Evolutionary conservation across 305 asterid species (phyloP), one percentile per base, ranked within the genome.

Genomic region (Fraxinus nigra): DNA sequence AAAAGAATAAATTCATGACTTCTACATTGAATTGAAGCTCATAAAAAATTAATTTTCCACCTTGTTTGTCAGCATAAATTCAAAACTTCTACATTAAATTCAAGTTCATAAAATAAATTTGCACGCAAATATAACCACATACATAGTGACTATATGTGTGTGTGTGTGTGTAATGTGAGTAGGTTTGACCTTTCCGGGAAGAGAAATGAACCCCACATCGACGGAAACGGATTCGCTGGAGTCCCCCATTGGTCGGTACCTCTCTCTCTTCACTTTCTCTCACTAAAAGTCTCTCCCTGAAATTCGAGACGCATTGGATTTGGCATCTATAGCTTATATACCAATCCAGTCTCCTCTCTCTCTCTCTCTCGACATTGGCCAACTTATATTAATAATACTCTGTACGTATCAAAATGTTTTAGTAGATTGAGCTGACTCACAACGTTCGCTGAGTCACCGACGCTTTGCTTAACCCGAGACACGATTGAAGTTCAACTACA

Each of bases 171-270:
- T 24, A 46, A 81, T 56, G 75, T 7, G 40, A 70, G 73, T 18
- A 72, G 54, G 51, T 33, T 51, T 16, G 24, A 89, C 92, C 92
- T 87, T 89, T 75, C 97, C 95, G 90, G 94, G 88, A 80, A 92
- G 85, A 70, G 95, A 86, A 83, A 88, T 70, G 82, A 96, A 87
- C 82, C 93, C 98, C 88, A 95, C 90, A 85, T 92, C 97, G 73
- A 94, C 91, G 83, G 97, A 95, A 86, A 95, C 95, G 80, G 97
- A 92, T 86, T 90, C 97, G 93, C 94, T 88, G 81, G 98, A 93
- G 79, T 94, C 97, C 91, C 91, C 97, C 98, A 95, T 92, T 90
- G 76, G 10, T 48, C 78, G 73, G 70, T 72, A 76, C 35, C 43
- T 40, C 48, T 40, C 14, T 1, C 51, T 40, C 46, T 38, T 8